Evolutionary conservation across 2,329 filamentous ascomycete genomes (phyloP).

Genomic region (Sordariomycetes sp.): DNA sequence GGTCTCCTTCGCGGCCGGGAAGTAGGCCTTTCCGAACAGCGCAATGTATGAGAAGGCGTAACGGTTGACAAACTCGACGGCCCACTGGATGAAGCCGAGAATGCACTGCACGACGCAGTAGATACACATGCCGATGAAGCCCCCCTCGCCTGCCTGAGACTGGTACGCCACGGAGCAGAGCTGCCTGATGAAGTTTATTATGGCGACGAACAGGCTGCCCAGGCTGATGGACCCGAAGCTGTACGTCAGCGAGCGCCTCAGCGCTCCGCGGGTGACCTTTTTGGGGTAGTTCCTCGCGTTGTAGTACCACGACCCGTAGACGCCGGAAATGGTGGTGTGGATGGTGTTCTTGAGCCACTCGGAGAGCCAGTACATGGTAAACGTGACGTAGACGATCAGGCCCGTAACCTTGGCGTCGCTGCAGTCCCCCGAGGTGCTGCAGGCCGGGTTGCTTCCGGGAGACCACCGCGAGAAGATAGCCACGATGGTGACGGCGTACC

Average conservation of each 20-base stretch:
- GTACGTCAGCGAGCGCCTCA: conserved; percentile 74
- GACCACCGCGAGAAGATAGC: conserved; percentile 81
- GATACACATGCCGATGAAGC: conserved; percentile 52
- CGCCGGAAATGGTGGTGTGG: conserved; percentile 75
- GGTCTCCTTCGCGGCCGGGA: conserved; percentile 78
- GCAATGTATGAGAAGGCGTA: conserved; percentile 92
- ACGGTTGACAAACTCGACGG: conserved; percentile 77
- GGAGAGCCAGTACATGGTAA: conserved; percentile 87
- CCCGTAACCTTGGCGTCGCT: conserved; percentile 71
- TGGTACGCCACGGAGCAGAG: conserved; percentile 68
- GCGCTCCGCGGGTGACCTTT: conserved; percentile 71
- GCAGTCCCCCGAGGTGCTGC: conserved; percentile 49
- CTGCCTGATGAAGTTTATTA: conserved; percentile 79
- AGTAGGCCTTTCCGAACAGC: conserved; percentile 81
- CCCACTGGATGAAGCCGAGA: conserved; percentile 72
- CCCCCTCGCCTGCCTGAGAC: conserved; percentile 53
- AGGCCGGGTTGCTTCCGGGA: conserved; percentile 36
- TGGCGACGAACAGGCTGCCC: conserved; percentile 74
- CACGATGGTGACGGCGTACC: conserved; percentile 79
- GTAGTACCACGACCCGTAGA: conserved; percentile 94
- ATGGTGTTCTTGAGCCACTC: conserved; percentile 93
- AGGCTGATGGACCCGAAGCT: conserved; percentile 87
- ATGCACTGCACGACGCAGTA: conserved; percentile 72
- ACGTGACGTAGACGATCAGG: conserved; percentile 76
- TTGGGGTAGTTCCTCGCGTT: conserved; percentile 59